Evolutionary conservation across 176 grass and related monocot genomes (phyloP).

Genomic region (Eragrostis curvula): DNA sequence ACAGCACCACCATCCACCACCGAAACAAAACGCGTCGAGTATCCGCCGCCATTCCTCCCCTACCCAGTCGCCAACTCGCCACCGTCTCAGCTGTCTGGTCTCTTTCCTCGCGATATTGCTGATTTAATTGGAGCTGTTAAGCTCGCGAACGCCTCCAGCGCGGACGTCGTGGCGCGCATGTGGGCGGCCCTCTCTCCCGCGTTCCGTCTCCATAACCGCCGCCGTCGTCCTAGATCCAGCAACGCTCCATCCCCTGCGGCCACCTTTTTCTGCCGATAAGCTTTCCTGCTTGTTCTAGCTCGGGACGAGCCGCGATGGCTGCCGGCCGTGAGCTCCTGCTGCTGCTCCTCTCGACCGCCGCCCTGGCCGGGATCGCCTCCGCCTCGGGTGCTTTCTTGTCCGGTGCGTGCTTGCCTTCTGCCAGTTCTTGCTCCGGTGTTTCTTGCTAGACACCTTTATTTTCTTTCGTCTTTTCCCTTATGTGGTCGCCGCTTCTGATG

Average conservation of each 20-base stretch:
- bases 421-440: not conserved
- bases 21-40: not conserved
- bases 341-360: conserved; percentile 19
- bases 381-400: conserved; percentile 42
- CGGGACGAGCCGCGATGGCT: conserved; percentile 15
- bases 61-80: not conserved
- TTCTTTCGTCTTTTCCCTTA: not conserved
- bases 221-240: conserved; percentile 39
- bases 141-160: conserved; percentile 30
- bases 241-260: not conserved
- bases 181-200: conserved; percentile 26
- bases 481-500: conserved; percentile 23
- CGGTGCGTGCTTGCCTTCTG: conserved; percentile 12
- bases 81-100: not conserved
- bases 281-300: not conserved
- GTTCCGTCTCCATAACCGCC: not conserved
- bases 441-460: not conserved
- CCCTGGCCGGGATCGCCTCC: conserved; percentile 37
- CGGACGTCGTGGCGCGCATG: conserved; percentile 41
- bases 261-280: not conserved
- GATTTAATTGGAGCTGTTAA: conserved; percentile 21
- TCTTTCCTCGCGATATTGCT: not conserved
- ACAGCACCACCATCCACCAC: not conserved
- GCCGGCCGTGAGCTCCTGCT: conserved; percentile 1
- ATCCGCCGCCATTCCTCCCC: not conserved